Evolutionary conservation across 441 rosid species (phyloP).

Genomic region (Dalechampia spathulata): DNA sequence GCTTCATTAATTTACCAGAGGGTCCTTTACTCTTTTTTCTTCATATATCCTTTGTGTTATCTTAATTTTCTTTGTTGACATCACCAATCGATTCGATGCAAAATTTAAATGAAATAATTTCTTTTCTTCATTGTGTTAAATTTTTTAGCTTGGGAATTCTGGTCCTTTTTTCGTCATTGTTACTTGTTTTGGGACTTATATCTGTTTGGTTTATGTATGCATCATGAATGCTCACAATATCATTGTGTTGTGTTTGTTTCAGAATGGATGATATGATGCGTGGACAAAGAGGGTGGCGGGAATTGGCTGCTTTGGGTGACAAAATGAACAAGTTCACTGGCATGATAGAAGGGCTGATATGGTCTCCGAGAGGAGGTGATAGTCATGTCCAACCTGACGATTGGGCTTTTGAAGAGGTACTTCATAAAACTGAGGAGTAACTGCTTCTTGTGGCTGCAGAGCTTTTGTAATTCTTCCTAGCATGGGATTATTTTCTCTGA

Average conservation of each 20-base stretch:
- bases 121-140: not conserved
- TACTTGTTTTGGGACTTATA: not conserved
- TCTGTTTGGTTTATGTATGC: too few species aligned
- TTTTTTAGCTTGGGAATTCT: not conserved
- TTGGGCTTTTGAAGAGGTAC: conserved; percentile 85
- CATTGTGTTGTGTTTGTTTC: conserved; percentile 13
- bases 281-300: conserved; percentile 97
- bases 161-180: not conserved
- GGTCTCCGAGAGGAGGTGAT: conserved; percentile 74
- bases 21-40: too few species aligned
- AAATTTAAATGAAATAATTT: not conserved
- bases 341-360: conserved; percentile 89
- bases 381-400: conserved; percentile 40
- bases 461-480: not conserved
- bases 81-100: not conserved
- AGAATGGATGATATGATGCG: conserved; percentile 99
- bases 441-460: not conserved
- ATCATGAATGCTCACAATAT: too few species aligned
- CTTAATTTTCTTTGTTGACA: not conserved
- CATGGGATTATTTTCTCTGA: not conserved
- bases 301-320: conserved; percentile 78
- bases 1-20: not conserved
- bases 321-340: conserved; percentile 80
- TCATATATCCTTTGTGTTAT: too few species aligned
- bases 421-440: not conserved